Evolutionary conservation across 306 rosid genomes (phyloP), one percentile per base, ranked within the genome.

Genomic region (Coriaria nepalensis): DNA sequence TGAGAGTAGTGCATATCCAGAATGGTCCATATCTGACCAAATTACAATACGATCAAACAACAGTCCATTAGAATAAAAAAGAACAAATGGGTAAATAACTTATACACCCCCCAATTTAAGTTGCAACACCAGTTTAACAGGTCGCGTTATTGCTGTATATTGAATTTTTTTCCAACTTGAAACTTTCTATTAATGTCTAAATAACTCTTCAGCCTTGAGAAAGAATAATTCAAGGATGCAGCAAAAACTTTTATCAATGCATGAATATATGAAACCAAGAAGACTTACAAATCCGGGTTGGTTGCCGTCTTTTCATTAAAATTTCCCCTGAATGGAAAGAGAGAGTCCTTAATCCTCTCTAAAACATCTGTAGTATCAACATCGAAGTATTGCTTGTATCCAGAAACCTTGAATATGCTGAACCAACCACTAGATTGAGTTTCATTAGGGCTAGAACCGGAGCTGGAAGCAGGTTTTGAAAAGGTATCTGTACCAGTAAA

Each of bases 1-100:
- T 88, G 55, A 84, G 75, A 45, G 97, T 88, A 35, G 95, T 84
- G 67, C 97, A 88, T 64, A 88, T 84, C 97, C 97, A 88, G 74
- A 88, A 88, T 44, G 97, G 97, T 45, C 97, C 97, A 40, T 88
- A 88, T 74, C 97, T 90, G 80, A 20, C 29, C 29, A 20, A 20
- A 20, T 20, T 20, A 20, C 29, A 20, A 20, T 20, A 20, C 1
- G 29, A 20, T 1, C 1, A 20, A 20, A 20, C 29, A 20, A 20
- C 29, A 20, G 29, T 20, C 29, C 29, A 20, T 20, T 20, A 20
- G 29, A 20, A 20, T 20, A 20, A 20, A 20, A 20, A 20, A 20
- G 29, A 20, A 20, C 1, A 20, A 20, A 20, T 20, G 29, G 2
- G 29, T 20, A 20, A 20, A 20, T 3, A 20, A 3, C 29, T 20